Evolutionary conservation across 2,329 filamentous ascomycete genomes (phyloP), one percentile per base, ranked within the genome.

Genomic region (Pseudogymnoascus verrucosus): DNA sequence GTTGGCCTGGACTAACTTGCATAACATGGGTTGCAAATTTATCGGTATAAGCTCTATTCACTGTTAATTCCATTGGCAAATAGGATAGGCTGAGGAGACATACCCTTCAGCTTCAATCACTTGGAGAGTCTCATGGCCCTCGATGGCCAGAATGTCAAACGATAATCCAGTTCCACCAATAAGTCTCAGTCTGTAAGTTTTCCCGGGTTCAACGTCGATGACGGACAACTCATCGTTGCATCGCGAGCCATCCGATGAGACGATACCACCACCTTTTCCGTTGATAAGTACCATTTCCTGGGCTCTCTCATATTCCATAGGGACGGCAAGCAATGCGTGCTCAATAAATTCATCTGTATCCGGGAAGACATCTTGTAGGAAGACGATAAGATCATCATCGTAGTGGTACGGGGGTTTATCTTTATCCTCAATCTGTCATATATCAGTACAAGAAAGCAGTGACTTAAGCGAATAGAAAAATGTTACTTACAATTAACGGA

Each of bases 111-210:
- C 85, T 64, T 83, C 81, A 63, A 89, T 84, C 62, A 90, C 76
- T 0, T 78, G 79, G 40, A 89, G 70, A 8, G 80, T 74, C 1
- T 76, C 69, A 67, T 89, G 86, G 5, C 71, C 79, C 65, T 87
- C 83, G 42, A 89, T 80, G 0, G 76, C 84, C 2, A 86, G 68
- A 1, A 79, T 78, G 3, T 81, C 73, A 66, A 83, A 77, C 0
- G 82, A 84, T 16, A 88, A 74, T 0, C 82, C 82, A 0, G 80
- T 82, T 0, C 73, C 78, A 3, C 84, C 84, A 47, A 89, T 80
- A 68, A 86, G 83, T 8, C 87, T 79, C 62, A 89, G 73, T 1
- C 85, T 79, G 68, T 89, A 89, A 0, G 80, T 84, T 70, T 80
- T 84, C 10, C 77, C 81, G 0, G 86, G 83, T 39, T 86, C 75